phyloP scores from a whole-genome alignment of 495 filamentous ascomycete species.

The Aspergillus diversus region DNA sequence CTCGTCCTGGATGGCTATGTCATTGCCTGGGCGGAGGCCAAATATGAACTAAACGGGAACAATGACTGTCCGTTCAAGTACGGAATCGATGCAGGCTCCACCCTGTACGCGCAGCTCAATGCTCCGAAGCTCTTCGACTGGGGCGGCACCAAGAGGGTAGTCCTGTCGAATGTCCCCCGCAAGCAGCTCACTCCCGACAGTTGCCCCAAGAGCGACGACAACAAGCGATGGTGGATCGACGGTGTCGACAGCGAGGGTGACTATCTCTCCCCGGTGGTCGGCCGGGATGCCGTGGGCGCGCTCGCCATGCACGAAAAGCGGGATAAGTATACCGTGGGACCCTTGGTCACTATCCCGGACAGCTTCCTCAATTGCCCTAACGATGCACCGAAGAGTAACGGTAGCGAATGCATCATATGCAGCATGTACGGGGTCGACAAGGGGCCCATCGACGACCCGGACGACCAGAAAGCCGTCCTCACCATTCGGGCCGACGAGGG shows the following conservation, averaged over 20 bases:
- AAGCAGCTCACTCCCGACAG: slow-evolving; percentile 11
- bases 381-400: neutral
- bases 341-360: slow-evolving; percentile 10
- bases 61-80: slow-evolving; percentile 31
- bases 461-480: neutral
- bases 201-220: slow-evolving; percentile 2
- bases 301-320: neutral
- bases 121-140: slow-evolving; percentile 26
- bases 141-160: slow-evolving; percentile 9
- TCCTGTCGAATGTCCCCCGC: neutral
- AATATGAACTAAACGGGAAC: slow-evolving; percentile 8
- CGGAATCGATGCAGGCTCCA: slow-evolving; percentile 30
- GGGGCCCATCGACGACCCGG: neutral
- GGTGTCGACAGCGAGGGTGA: neutral
- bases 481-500: neutral
- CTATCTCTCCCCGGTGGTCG: no score
- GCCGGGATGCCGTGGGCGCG: no score
- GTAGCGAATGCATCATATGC: slow-evolving; percentile 6
- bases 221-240: slow-evolving; percentile 2
- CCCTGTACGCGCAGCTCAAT: slow-evolving; percentile 22
- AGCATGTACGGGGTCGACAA: slow-evolving; percentile 1
- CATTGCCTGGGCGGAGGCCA: slow-evolving; percentile 15
- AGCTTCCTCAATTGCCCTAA: slow-evolving; percentile 9
- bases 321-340: slow-evolving; percentile 10
- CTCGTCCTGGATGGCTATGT: slow-evolving; percentile 30